A percentile compares a stretch with the other conserved stretches of the same genome.
phyloP scores from a whole-genome alignment of 164 flowering plant genomes.

The Warburgia ugandensis region DNA sequence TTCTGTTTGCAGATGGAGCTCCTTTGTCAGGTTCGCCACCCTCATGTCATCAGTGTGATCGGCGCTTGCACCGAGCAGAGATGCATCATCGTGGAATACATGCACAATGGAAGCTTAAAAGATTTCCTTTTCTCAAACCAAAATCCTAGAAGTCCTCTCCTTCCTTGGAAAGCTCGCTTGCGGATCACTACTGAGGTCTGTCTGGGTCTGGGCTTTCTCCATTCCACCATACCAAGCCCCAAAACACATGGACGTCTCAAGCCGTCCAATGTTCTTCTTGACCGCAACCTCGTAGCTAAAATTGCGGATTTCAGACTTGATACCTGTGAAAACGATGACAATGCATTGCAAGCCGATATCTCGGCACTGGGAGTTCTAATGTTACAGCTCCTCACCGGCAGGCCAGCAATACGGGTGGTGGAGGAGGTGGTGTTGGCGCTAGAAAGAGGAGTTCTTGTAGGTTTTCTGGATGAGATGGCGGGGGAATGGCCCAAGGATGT shows the following conservation, averaged over 20 bases:
- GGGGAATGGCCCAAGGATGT: conserved; percentile 61
- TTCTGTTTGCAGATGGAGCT: conserved; percentile 31
- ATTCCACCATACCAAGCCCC: conserved; percentile 40
- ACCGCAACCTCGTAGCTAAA: conserved; percentile 43
- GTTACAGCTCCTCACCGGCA: conserved; percentile 50
- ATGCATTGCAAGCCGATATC: conserved; percentile 25
- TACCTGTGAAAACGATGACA: conserved; percentile 1
- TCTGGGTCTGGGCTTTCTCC: conserved; percentile 47
- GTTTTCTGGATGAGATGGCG: conserved; percentile 39
- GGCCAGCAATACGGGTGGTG: conserved; percentile 27
- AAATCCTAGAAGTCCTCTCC: conserved; percentile 19
- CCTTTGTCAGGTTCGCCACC: conserved; percentile 36
- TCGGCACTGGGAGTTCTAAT: conserved; percentile 41
- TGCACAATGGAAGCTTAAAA: conserved; percentile 47
- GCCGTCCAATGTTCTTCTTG: conserved; percentile 49
- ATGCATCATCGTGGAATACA: conserved; percentile 50
- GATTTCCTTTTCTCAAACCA: conserved; percentile 26
- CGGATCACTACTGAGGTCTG: conserved; percentile 46
- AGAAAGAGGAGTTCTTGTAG: conserved; percentile 14
- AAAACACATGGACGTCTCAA: conserved; percentile 36
- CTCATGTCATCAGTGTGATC: conserved; percentile 36
- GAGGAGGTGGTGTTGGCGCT: conserved; percentile 18
- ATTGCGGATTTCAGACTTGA: conserved; percentile 25
- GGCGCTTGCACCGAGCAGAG: conserved; percentile 47
- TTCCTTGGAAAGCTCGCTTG: conserved; percentile 47